phyloP scores from a whole-genome alignment of 176 grass and related monocot species.

The Phoenix dactylifera region DNA sequence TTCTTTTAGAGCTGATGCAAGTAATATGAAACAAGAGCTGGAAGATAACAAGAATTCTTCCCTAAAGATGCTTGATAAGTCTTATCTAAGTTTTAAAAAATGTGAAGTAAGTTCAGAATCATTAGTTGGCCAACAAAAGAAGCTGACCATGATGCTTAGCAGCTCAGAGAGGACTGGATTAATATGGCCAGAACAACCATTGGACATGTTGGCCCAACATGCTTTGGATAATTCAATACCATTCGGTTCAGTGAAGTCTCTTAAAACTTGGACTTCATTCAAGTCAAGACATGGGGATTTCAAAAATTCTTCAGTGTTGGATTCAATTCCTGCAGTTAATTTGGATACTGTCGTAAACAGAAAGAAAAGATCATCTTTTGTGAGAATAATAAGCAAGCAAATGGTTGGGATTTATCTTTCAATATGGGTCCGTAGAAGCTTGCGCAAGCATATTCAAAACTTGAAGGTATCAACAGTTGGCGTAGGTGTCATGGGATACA shows the following conservation, averaged over 20 bases:
- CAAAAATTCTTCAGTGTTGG: neutral
- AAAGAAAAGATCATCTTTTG: slow-evolving; percentile 42
- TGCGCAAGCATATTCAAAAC: slow-evolving; percentile 74
- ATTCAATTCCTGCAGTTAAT: slow-evolving; percentile 19
- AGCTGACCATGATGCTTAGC: slow-evolving; percentile 55
- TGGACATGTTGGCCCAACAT: slow-evolving; percentile 42
- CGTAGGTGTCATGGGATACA: slow-evolving; percentile 85
- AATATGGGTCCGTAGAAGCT: slow-evolving; percentile 65
- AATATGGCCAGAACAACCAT: slow-evolving; percentile 81
- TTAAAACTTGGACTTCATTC: slow-evolving; percentile 45
- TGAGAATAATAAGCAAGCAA: slow-evolving; percentile 89
- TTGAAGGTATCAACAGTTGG: slow-evolving; percentile 84
- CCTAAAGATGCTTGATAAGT: neutral
- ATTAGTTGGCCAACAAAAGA: slow-evolving; percentile 31
- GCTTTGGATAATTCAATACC: neutral
- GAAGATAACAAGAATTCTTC: neutral
- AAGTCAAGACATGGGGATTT: slow-evolving; percentile 42
- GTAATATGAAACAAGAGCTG: neutral
- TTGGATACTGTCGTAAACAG: slow-evolving; percentile 20
- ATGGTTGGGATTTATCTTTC: slow-evolving; percentile 87
- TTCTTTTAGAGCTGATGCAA: neutral
- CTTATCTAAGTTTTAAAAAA: slow-evolving; percentile 22
- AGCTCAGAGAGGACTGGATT: slow-evolving; percentile 82
- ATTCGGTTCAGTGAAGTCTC: slow-evolving; percentile 29
- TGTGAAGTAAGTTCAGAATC: slow-evolving; percentile 26